phyloP scores from a whole-genome alignment of 1,139 yeast genomes.

The Geotrichum aggregatum region DNA sequence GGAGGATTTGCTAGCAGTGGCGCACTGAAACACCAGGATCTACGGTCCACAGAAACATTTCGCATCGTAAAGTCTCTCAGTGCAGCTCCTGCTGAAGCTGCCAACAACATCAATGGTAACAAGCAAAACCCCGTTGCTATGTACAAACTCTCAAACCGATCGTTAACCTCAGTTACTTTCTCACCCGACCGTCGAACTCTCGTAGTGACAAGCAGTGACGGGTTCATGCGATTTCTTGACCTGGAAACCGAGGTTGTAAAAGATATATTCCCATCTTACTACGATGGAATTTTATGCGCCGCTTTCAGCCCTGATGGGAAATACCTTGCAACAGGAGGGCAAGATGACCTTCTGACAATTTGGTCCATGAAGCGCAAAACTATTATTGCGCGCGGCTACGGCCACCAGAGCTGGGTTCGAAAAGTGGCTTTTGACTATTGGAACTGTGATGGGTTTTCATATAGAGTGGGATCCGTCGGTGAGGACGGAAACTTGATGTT shows the following conservation, averaged over 20 bases:
- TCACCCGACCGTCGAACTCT: constrained; percentile 45
- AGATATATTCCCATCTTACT: constrained; percentile 63
- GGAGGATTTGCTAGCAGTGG: constrained; percentile 30
- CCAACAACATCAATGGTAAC: background rate
- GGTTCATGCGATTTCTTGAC: constrained; percentile 58
- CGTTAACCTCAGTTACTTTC: constrained; percentile 52
- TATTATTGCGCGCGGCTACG: constrained; percentile 48
- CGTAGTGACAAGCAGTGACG: constrained; percentile 66
- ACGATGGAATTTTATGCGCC: constrained; percentile 58
- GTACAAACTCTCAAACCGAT: constrained; percentile 56
- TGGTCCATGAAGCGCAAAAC: constrained; percentile 31
- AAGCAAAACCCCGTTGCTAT: constrained; percentile 52
- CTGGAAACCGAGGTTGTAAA: constrained; percentile 47
- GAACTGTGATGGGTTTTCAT: constrained; percentile 39
- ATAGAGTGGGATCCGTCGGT: constrained; percentile 63
- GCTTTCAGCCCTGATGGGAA: constrained; percentile 63
- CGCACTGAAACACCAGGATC: constrained; percentile 26
- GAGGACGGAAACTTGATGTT: constrained; percentile 63
- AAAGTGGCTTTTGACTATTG: constrained; percentile 46
- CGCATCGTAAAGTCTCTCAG: constrained; percentile 31
- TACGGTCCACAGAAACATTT: constrained; percentile 30
- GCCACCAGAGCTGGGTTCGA: constrained; percentile 64
- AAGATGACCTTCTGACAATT: constrained; percentile 42
- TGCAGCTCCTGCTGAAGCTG: background rate
- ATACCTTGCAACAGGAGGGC: constrained; percentile 53